Evolutionary conservation across 805 yeast genomes (phyloP), one percentile per base, ranked within the genome.

Genomic region (Hanseniaspora singularis): DNA sequence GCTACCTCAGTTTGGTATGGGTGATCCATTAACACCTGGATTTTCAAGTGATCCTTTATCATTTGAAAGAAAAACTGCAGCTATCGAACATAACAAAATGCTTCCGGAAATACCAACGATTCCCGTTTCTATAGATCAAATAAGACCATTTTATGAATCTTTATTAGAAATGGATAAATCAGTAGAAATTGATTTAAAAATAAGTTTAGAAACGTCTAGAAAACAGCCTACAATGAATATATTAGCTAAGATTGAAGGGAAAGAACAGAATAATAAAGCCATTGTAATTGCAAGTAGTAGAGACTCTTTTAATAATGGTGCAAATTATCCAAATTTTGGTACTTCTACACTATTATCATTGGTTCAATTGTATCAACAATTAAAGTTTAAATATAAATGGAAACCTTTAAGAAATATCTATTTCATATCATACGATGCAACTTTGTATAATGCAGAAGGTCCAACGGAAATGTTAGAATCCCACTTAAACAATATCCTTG

Each of bases 401-500:
- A 66, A 69, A 38, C 96, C 97, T 0, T 61, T 86, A 33, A 72
- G 97, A 59, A 71, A 88, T 3, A 78, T 88, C 12, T 79, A 80
- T 56, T 87, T 88, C 64, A 76, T 77, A 0, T 83, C 95, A 0
- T 86, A 82, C 66, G 94, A 88, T 55, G 96, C 83, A 1, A 66
- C 81, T 0, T 77, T 79, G 51, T 86, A 81, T 56, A 87, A 87
- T 58, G 65, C 71, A 53, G 95, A 92, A 0, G 97, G 97, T 0
- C 70, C 84, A n/a, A 71, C 87, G 0, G 89, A 81, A 55, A 77
- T 88, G 72, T 69, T 79, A 6, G 83, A 81, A 53, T 64, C 68
- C 31, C 71, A 72, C 49, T 59, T 65, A n/a, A 70, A 72, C 20
- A 70, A 68, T 33, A 63, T 86, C 23, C 65, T 69, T 45, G 69